A percentile compares a stretch with the other conserved stretches of the same genome.
Conservation (phyloP, 176 grass and related monocot genomes). For the Tillandsia fasciculata region DNA sequence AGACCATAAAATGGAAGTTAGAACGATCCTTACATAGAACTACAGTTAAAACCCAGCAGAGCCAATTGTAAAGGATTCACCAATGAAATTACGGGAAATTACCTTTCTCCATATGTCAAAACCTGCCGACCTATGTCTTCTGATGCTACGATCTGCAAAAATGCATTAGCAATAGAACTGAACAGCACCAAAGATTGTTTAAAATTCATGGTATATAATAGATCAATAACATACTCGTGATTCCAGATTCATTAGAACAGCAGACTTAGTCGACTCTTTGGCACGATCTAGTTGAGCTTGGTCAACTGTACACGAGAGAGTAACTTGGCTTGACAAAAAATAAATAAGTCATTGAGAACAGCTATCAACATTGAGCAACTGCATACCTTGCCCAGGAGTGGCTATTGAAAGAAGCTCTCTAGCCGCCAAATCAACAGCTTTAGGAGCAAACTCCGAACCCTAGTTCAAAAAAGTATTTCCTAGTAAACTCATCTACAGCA, state of each 20-base stretch:
- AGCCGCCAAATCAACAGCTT: constrained; percentile 84
- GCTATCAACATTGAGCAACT: constrained; percentile 16
- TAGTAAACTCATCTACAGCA: neutral
- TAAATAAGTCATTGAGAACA: constrained; percentile 11
- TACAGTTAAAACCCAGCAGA: too few relatives aligned
- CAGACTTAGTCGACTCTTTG: constrained; percentile 73
- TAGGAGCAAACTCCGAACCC: constrained; percentile 67
- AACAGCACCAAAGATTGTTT: too few relatives aligned
- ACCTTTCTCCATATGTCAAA: constrained; percentile 93
- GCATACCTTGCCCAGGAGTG: constrained; percentile 79
- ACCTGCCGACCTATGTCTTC: constrained; percentile 77
- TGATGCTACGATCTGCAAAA: constrained; percentile 44
- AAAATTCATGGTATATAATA: constrained; percentile 5
- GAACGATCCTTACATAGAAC: too few relatives aligned
- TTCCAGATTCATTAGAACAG: constrained; percentile 60
- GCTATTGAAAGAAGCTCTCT: constrained; percentile 69
- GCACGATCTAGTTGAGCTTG: constrained; percentile 74
- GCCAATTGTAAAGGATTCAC: neutral
- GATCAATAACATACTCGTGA: constrained; percentile 41
- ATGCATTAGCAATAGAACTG: neutral
- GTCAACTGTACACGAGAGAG: constrained; percentile 43
- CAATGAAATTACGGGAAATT: constrained; percentile 11
- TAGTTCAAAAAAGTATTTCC: constrained; percentile 18
- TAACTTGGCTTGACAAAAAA: constrained; percentile 19
- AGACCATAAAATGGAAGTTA: too few relatives aligned